Base-by-base conservation (phyloP, 768 basidiomycete genomes). In the Russula dissimulans region DNA sequence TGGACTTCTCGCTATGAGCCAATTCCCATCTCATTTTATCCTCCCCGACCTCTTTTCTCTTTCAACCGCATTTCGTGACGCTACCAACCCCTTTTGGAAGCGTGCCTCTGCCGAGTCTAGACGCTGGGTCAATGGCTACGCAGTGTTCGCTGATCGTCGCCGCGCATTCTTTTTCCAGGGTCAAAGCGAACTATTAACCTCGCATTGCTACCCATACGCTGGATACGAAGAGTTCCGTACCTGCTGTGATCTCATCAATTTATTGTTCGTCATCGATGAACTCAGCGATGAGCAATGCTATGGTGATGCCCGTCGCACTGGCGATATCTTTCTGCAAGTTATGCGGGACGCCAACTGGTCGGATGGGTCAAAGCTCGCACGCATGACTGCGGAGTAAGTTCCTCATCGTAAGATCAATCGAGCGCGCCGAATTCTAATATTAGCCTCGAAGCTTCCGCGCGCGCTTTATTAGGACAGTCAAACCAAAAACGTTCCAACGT, bases 211-310 rank as follows among this genome's bases (percentile, higher is more conserved):
- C 69, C 77, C 79, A 17, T 84, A 81, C 68, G 79, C 81, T 46
- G 79, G 76, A 41, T 76, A 76, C 57, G 81, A 83, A 58, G 74
- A 79, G 67, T 79, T 85, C 61, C 76, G 84, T 56, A 84, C 79
- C 1, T 78, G 76, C 43, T 85, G 83, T 67, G 84, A 86, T 70
- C 82, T 83, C 61, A 78, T 84, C 60, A 84, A 86, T 66, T 71
- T 82, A 12, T 77, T 87, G 32, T 86, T 84, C 71, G 80, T 82
- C 59, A 75, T 85, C 51, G 86, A 87, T 69, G 85, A 86, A 70
- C 76, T 84, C 55, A 85, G 82, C 69, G 84, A 86, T 63, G 83
- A 85, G 59, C 85, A 85, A 68, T 77, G 73, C 67, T 80, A 79
- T 31, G 71, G 71, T 56, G 84, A 80, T 50, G 85, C 82, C 43